phyloP scores from a whole-genome alignment of 768 basidiomycete genomes.

The Termitomyces sp. region DNA sequence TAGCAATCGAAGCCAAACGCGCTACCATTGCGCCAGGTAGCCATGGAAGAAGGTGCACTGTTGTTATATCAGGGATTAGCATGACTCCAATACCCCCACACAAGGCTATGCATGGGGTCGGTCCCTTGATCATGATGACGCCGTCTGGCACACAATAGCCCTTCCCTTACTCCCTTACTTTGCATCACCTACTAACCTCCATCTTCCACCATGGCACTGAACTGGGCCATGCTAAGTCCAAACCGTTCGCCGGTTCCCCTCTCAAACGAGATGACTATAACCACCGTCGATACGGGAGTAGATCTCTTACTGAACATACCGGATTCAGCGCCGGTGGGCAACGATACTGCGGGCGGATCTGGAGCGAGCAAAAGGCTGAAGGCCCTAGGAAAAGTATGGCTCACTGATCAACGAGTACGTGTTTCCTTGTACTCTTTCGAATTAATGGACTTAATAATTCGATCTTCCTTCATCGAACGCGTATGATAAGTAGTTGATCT shows the following conservation, averaged over 20 bases:
- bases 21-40: conserved; percentile 94
- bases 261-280: conserved; percentile 57
- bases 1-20: conserved; percentile 89
- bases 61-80: too few relatives aligned
- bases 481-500: conserved; percentile 52
- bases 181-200: not conserved
- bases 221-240: conserved; percentile 68
- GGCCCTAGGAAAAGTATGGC: conserved; percentile 51
- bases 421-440: too few relatives aligned
- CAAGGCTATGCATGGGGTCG: too few relatives aligned
- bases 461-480: not conserved
- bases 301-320: conserved; percentile 61
- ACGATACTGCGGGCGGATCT: conserved; percentile 44
- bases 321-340: conserved; percentile 39
- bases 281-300: conserved; percentile 51
- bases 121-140: too few relatives aligned
- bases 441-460: too few relatives aligned
- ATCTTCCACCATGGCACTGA: conserved; percentile 66
- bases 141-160: too few relatives aligned
- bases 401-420: conserved; percentile 75
- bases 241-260: conserved; percentile 61
- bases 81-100: too few relatives aligned
- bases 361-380: conserved; percentile 56
- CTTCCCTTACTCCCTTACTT: too few relatives aligned
- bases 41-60: too few relatives aligned